These are phyloP conservation scores for Blastobotrys ciferrii DNA, from an alignment of 1,139 yeast species.

Conservation along the genomic window DNA sequence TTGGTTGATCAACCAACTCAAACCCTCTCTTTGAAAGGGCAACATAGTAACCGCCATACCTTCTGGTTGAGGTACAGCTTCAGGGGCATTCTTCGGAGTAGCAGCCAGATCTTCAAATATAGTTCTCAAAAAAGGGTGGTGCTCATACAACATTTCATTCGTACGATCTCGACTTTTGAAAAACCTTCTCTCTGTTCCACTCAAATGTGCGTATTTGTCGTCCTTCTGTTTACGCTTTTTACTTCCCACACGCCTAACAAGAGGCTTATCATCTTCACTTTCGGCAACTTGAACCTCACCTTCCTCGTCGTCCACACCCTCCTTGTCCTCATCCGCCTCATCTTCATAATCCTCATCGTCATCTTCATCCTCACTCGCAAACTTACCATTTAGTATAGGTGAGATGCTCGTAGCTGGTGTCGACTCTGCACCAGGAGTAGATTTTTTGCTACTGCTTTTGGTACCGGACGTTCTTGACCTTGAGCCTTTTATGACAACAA, in stretches of 20 bases:
- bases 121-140: constrained; percentile 54
- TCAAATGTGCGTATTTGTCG: constrained; percentile 6
- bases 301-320: neutral
- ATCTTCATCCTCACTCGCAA: neutral
- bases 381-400: neutral
- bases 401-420: constrained; percentile 2
- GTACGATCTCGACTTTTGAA: constrained; percentile 37
- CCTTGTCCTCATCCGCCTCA: neutral
- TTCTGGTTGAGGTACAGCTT: constrained; percentile 70
- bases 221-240: neutral
- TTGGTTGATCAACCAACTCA: constrained; percentile 82
- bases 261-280: neutral
- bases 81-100: constrained; percentile 50
- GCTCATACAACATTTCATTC: constrained; percentile 59
- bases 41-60: constrained; percentile 71
- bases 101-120: constrained; percentile 66
- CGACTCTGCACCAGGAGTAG: neutral
- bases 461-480: neutral
- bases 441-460: neutral
- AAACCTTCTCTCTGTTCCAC: neutral
- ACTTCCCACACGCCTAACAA: neutral
- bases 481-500: neutral
- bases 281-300: neutral
- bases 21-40: constrained; percentile 92
- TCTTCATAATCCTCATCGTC: neutral